A percentile compares a stretch with the other conserved stretches of the same genome.
These are phyloP conservation scores for Psilocybe subaeruginosa DNA, from an alignment of 768 basidiomycete species.

Conservation along the genomic window DNA sequence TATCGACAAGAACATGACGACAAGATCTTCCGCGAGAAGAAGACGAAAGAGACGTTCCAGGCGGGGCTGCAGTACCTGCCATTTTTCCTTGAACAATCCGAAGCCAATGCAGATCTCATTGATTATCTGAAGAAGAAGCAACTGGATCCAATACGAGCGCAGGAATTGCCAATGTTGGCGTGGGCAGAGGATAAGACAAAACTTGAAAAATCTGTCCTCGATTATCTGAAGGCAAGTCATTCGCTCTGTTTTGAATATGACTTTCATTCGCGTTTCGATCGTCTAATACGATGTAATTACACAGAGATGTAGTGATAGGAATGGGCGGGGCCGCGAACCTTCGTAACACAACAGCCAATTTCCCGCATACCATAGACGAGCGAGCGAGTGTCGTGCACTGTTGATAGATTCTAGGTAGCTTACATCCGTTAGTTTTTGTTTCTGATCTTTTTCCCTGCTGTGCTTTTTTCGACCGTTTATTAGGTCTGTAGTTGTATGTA, in stretches of 20 bases:
- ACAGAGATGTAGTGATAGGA: neutral
- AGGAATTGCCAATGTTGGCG: constrained; percentile 26
- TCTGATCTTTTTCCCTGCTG: neutral
- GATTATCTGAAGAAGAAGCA: constrained; percentile 19
- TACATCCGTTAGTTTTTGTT: neutral
- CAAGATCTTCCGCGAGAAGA: constrained; percentile 27
- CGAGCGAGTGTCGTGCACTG: neutral
- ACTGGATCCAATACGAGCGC: constrained; percentile 25
- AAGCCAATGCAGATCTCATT: constrained; percentile 15
- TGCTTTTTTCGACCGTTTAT: neutral
- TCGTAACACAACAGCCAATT: neutral
- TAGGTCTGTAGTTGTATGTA: neutral
- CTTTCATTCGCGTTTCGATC: neutral
- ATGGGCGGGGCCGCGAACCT: neutral
- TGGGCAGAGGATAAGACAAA: constrained; percentile 29
- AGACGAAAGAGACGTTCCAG: constrained; percentile 30
- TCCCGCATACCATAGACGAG: too few species aligned
- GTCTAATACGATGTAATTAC: neutral
- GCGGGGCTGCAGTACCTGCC: constrained; percentile 27
- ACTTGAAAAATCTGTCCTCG: constrained; percentile 20
- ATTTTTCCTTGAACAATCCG: constrained; percentile 22
- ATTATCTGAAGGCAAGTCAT: constrained; percentile 20
- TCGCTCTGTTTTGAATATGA: neutral
- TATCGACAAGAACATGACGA: constrained; percentile 29
- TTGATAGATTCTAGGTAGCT: neutral